Evolutionary conservation across 108 stramenopile genomes (phyloP).

Genomic region (Cyclotella baltica): DNA sequence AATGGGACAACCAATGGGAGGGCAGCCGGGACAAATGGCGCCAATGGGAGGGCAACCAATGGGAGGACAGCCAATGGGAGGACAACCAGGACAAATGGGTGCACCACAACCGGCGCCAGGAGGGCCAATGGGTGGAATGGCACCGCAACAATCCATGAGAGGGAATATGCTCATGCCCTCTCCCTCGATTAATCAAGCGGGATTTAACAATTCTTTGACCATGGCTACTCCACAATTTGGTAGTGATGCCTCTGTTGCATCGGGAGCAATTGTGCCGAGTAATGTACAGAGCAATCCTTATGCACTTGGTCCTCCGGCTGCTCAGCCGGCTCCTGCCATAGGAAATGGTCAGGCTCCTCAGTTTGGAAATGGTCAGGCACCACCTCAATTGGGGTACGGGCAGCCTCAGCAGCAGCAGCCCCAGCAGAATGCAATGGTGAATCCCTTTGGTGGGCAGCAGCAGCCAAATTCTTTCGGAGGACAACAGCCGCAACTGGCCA

Average conservation of each 20-base stretch:
- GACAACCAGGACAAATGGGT: neutral
- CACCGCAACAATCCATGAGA: constrained; percentile 22
- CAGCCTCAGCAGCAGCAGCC: constrained; percentile 6
- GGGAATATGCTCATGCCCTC: too few relatives aligned
- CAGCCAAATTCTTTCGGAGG: neutral
- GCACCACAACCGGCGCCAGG: too few relatives aligned
- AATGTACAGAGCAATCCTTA: constrained; percentile 62
- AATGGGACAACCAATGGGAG: constrained; percentile 5
- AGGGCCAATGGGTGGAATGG: constrained; percentile 15
- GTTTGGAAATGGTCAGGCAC: too few relatives aligned
- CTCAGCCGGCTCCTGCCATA: constrained; percentile 13
- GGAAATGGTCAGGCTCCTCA: neutral
- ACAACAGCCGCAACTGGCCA: constrained; percentile 10
- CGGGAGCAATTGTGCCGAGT: constrained; percentile 69
- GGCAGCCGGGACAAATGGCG: neutral
- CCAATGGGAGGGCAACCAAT: neutral
- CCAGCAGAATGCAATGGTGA: neutral
- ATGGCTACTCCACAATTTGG: constrained; percentile 2
- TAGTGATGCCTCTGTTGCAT: constrained; percentile 14
- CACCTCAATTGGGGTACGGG: too few relatives aligned
- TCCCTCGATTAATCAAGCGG: constrained; percentile 16
- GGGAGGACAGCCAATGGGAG: constrained; percentile 6
- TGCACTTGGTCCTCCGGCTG: constrained; percentile 18
- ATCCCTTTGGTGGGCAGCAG: neutral
- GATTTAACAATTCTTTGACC: neutral